Base-by-base conservation (phyloP, 192 early-diverging fungal genomes). In the Rhizoclosmatium globosum region DNA sequence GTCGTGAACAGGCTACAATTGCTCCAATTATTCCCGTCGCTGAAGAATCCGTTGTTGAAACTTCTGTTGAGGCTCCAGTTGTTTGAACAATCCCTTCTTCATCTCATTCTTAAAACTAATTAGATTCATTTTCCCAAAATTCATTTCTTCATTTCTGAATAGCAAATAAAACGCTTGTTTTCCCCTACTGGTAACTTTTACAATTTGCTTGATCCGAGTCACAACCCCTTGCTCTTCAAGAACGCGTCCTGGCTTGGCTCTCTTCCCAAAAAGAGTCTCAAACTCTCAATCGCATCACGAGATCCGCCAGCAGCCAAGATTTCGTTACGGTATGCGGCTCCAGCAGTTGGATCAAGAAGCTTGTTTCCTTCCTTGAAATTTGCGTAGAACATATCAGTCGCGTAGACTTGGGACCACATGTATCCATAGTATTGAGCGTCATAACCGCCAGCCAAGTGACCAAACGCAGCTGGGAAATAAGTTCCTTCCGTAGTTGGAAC, bases 221-320 rank as follows among this genome's bases (percentile, higher is more conserved):
- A 74, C 56, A 83, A 67, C 46, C 92, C 92, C 57, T 93, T 86
- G n/a, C 89, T 92, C 79, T 87, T 84, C 80, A 94, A 90, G 84
- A 94, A 96, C 6, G 95, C 94, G 47, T 92, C 90, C 44, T 90
- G 85, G 47, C 88, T 92, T 31, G 94, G 94, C 79, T 95, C 92
- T 42, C 95, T 89, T 39, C 94, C 94, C 66, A 96, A 83, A 86
- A 96, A 96, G 53, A 82, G 82, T 61, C 84, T 86, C 67, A 95
- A 78, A 19, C 92, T 80, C 65, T 91, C 92, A 76, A 90, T 91
- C 2, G 90, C 92, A 83, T 96, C 94, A 4, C 84, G 87, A 17
- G 64, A 80, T 41, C 93, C 92, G 43, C 93, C 93, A n/a, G 87
- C 91, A 6, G 85, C 82, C 53, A 96, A 84, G 76, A 96, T 92